These are phyloP conservation scores for Thraustochytrium sp. DNA, from an alignment of 352 stramenopile genomes.

Conservation along the genomic window DNA sequence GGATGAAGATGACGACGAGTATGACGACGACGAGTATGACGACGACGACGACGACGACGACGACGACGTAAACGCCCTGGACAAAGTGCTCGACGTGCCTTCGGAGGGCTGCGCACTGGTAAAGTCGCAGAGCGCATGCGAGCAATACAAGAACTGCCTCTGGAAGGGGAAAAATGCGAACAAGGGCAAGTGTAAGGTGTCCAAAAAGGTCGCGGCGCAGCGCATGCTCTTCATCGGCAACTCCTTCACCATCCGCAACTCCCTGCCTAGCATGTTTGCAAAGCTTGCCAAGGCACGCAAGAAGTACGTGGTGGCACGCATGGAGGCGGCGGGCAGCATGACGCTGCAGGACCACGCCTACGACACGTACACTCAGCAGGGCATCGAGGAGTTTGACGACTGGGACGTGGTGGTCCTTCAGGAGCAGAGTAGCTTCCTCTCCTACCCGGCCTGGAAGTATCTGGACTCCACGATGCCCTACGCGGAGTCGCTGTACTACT, in stretches of 20 bases:
- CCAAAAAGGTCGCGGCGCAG: neutral
- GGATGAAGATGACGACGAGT: too few species aligned
- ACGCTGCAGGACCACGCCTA: neutral
- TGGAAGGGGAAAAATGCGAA: too few species aligned
- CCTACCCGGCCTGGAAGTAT: neutral
- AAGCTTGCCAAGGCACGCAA: neutral
- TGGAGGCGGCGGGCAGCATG: neutral
- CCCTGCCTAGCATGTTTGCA: neutral
- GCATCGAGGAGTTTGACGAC: neutral
- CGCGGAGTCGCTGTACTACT: neutral
- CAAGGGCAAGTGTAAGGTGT: too few species aligned
- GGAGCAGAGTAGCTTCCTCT: slow-evolving; percentile 8
- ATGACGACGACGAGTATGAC: too few species aligned
- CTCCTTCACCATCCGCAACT: slow-evolving; percentile 12
- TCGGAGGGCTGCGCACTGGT: too few species aligned
- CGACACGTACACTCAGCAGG: neutral
- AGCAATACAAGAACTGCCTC: too few species aligned
- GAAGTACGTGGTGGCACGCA: neutral
- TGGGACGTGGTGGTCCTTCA: neutral
- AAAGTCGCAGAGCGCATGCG: too few species aligned
- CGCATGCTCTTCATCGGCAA: neutral
- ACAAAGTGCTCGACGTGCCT: too few species aligned
- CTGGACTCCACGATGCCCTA: neutral
- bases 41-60: too few species aligned
- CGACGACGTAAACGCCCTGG: too few species aligned